Conservation (phyloP, 1,284 basidiomycete species). For the Ustilago crameri region DNA sequence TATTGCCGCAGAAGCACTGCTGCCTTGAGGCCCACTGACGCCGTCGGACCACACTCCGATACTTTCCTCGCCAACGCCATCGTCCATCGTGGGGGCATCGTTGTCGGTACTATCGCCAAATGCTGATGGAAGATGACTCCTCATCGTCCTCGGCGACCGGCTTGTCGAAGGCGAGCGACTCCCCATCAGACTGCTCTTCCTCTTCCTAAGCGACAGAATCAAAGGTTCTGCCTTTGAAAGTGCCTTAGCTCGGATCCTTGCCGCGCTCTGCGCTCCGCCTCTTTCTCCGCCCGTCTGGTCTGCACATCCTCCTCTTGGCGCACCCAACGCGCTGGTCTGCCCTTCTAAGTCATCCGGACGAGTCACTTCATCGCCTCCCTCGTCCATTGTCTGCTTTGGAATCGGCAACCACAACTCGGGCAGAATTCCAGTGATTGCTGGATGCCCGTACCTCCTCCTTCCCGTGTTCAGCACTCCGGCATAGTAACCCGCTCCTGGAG, state of each 20-base stretch:
- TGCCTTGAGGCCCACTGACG: conserved; percentile 34
- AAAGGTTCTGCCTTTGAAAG: conserved; percentile 44
- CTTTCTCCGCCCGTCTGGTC: neutral
- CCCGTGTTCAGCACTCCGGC: conserved; percentile 59
- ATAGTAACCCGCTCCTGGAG: conserved; percentile 56
- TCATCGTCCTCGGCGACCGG: neutral
- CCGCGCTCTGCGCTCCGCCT: conserved; percentile 8
- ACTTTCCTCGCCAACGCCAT: neutral
- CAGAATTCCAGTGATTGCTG: conserved; percentile 60
- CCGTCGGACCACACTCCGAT: conserved; percentile 40
- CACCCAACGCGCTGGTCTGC: conserved; percentile 20
- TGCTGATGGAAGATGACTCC: neutral
- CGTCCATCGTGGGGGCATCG: neutral
- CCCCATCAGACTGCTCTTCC: conserved; percentile 37
- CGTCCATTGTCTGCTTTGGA: conserved; percentile 18
- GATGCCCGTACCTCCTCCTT: conserved; percentile 59
- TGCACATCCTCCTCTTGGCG: conserved; percentile 1
- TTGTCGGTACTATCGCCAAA: conserved; percentile 6
- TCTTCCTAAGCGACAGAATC: conserved; percentile 45
- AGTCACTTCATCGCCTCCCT: conserved; percentile 29
- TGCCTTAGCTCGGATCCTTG: conserved; percentile 17
- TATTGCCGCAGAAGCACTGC: conserved; percentile 18
- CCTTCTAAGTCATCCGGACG: conserved; percentile 33
- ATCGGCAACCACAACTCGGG: conserved; percentile 64
- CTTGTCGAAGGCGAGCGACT: conserved; percentile 3